Percentiles rank a stretch among this genome's conserved stretches.
Evolutionary conservation across 1,284 basidiomycete species (phyloP).

Genomic region (Heterobasidion occidentale): DNA sequence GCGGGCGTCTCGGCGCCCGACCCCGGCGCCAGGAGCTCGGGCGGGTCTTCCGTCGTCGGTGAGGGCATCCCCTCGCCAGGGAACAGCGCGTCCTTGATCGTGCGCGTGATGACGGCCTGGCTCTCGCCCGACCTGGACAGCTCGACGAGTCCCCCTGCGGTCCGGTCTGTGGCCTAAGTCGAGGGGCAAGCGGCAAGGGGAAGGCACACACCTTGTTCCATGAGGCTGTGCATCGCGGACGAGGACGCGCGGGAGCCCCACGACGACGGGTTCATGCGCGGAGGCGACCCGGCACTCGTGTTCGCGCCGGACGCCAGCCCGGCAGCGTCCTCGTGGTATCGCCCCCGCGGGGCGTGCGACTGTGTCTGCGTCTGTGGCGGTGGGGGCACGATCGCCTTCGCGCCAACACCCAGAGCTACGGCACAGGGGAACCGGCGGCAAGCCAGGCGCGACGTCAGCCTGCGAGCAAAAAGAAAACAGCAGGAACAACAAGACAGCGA

Average conservation of each 20-base stretch:
- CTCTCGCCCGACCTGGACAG: slow-evolving; percentile 38
- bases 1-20: no score
- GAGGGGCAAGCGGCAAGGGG: neutral
- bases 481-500: no score
- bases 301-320: neutral
- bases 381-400: slow-evolving; percentile 18
- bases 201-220: slow-evolving; percentile 57
- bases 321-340: neutral
- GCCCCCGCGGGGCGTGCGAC: neutral
- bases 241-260: slow-evolving; percentile 24
- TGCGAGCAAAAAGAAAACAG: no score
- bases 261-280: slow-evolving; percentile 1
- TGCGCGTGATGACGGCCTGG: slow-evolving; percentile 34
- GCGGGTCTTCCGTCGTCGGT: slow-evolving; percentile 4
- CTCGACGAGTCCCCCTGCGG: slow-evolving; percentile 53
- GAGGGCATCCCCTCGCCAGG: neutral
- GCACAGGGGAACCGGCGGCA: neutral
- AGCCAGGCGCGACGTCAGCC: neutral
- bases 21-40: slow-evolving; percentile 9
- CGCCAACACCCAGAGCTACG: slow-evolving; percentile 31
- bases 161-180: neutral
- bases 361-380: slow-evolving; percentile 3
- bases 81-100: slow-evolving; percentile 34
- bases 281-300: neutral
- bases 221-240: slow-evolving; percentile 51